Conservation (phyloP, 768 basidiomycete species). For the Exidia glandulosa region DNA sequence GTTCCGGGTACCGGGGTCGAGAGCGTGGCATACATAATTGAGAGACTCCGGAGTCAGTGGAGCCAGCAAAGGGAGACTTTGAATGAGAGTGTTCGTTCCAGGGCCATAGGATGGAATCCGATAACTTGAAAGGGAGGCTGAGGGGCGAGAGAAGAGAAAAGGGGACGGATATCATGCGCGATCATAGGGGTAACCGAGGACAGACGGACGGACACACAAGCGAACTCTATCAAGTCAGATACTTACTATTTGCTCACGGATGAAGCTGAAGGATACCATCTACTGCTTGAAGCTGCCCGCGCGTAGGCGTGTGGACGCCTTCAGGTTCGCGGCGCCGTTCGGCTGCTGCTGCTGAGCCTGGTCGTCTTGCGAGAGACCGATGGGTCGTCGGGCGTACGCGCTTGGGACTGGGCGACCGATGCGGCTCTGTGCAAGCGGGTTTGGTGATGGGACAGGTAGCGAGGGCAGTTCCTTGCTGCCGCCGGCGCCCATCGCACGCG, state of each 20-base stretch:
- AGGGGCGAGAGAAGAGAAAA: not conserved
- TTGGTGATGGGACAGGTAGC: constrained; percentile 41
- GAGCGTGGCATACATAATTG: not conserved
- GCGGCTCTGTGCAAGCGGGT: constrained; percentile 28
- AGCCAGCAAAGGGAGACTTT: not conserved
- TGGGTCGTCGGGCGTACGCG: not conserved
- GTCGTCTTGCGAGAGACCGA: not conserved
- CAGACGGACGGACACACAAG: not conserved
- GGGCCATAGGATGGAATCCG: not conserved
- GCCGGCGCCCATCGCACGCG: not conserved
- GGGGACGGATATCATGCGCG: not conserved
- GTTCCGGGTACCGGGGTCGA: not conserved
- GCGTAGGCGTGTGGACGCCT: not conserved
- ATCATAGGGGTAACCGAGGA: not conserved
- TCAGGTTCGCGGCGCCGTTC: not conserved
- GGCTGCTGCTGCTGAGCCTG: not conserved
- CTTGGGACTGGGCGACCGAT: constrained; percentile 27
- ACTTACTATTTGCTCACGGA: not conserved
- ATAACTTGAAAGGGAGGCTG: too few species aligned
- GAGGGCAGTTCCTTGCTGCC: not conserved
- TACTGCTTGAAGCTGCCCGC: not conserved
- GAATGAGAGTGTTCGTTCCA: not conserved
- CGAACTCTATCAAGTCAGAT: not conserved
- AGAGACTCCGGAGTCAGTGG: not conserved
- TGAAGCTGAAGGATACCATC: not conserved